Evolutionary conservation across 2,329 filamentous ascomycete genomes (phyloP), one percentile per base, ranked within the genome.

Genomic region (Colletotrichum sidae): DNA sequence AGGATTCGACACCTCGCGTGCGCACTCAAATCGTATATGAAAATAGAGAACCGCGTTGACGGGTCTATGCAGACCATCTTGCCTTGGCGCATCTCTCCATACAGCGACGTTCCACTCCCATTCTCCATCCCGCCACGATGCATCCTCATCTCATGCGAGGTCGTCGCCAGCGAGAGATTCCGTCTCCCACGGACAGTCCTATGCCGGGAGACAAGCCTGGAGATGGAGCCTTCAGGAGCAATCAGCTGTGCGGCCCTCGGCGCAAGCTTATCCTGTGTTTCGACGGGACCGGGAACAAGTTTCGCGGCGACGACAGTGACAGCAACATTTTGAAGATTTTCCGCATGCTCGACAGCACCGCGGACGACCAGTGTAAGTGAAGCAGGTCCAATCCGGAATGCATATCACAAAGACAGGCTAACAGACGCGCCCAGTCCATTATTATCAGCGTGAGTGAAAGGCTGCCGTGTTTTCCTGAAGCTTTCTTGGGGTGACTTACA

Each of bases 271-370:
- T 89, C 9, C 76, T 90, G 1, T 89, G 87, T 70, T 89, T 90
- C 58, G 87, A 89, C 55, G 87, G 87, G 6, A 89, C 87, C 0
- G 87, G 87, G 0, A 89, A 89, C 70, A 88, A 88, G 67, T 89
- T 89, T 65, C 82, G 85, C 47, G 87, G 87, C 9, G 85, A 89
- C 55, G 86, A 88, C 11, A 87, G 84, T 46, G 87, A 89, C 69
- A 88, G 85, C 73, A 89, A 89, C 58, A 88, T 92, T 70, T 77
- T 92, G 65, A 92, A 92, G 72, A 90, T 92, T 10, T 92, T 90
- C 69, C 84, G 88, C 42, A 90, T 91, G 83, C 78, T 92, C 1
- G 89, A 92, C 69, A 83, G 89, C 6, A 86, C 85, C 7, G 85
- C 87, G 0, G 80, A 81, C 25, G 84, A 88, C 60, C 89, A 92